phyloP scores from a whole-genome alignment of 31 red algal species.

The Porphyra umbilicalis region DNA sequence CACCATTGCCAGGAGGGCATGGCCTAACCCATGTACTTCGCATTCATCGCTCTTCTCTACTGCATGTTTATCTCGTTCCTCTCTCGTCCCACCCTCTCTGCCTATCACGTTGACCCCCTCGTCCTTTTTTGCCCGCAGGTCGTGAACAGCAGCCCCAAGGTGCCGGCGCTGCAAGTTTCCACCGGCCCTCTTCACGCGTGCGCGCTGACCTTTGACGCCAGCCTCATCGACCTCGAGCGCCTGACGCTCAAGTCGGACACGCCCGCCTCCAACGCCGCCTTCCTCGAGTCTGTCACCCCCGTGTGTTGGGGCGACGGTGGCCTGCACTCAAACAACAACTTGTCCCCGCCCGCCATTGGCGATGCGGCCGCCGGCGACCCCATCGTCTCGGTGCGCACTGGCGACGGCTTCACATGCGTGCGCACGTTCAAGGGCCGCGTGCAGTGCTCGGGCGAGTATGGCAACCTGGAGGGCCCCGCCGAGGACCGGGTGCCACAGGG shows the following conservation, averaged over 20 bases:
- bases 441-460: neutral
- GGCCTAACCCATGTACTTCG: too few species aligned
- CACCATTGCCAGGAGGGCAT: too few species aligned
- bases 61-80: too few species aligned
- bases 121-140: too few species aligned
- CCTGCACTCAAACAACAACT: neutral
- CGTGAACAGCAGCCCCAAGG: too few species aligned
- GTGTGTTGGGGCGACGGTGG: neutral
- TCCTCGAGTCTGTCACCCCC: neutral
- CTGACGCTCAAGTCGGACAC: neutral
- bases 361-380: neutral
- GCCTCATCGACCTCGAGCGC: neutral
- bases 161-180: neutral
- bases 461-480: neutral
- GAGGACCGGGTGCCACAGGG: neutral
- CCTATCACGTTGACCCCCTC: too few species aligned
- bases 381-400: neutral
- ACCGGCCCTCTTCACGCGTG: neutral
- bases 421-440: neutral
- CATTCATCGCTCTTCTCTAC: too few species aligned
- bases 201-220: neutral
- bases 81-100: too few species aligned
- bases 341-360: neutral
- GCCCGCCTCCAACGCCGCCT: neutral
- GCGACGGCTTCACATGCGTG: neutral